A percentile compares a stretch with the other conserved stretches of the same genome.
Conservation (phyloP, 257 asterid species). For the Oldenlandia corymbosa region DNA sequence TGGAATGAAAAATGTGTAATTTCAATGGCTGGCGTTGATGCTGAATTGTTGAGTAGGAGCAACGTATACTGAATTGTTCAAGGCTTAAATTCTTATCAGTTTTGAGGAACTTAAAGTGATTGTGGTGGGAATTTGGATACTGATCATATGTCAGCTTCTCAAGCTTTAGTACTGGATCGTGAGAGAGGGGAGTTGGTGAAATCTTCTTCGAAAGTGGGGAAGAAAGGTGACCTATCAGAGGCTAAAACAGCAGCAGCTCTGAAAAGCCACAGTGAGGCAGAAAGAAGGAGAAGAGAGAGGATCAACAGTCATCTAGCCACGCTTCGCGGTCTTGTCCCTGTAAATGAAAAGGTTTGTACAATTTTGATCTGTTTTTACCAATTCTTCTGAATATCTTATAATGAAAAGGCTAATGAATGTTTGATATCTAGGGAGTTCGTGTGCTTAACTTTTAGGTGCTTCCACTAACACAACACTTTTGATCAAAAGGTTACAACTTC, state of each 20-base stretch:
- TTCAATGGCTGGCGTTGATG: conserved; percentile 26
- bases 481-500: too few species aligned
- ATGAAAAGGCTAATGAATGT: not conserved
- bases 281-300: conserved; percentile 79
- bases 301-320: conserved; percentile 66
- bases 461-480: too few species aligned
- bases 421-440: not conserved
- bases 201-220: conserved; percentile 37
- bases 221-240: conserved; percentile 36
- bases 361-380: not conserved
- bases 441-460: too few species aligned
- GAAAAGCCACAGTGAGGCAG: conserved; percentile 91
- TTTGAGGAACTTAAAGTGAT: conserved; percentile 15
- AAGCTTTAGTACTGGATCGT: conserved; percentile 45
- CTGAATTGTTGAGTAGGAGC: conserved; percentile 17
- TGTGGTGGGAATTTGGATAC: conserved; percentile 24
- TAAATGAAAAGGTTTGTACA: conserved; percentile 63
- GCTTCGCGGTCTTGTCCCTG: conserved; percentile 65
- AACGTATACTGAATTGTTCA: conserved; percentile 17
- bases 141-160: conserved; percentile 26
- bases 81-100: conserved; percentile 22
- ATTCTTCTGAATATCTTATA: not conserved
- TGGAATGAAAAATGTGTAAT: conserved; percentile 14
- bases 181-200: conserved; percentile 53
- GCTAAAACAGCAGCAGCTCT: conserved; percentile 56